Evolutionary conservation across 768 basidiomycete genomes (phyloP).

Genomic region (Lepiota venenata): DNA sequence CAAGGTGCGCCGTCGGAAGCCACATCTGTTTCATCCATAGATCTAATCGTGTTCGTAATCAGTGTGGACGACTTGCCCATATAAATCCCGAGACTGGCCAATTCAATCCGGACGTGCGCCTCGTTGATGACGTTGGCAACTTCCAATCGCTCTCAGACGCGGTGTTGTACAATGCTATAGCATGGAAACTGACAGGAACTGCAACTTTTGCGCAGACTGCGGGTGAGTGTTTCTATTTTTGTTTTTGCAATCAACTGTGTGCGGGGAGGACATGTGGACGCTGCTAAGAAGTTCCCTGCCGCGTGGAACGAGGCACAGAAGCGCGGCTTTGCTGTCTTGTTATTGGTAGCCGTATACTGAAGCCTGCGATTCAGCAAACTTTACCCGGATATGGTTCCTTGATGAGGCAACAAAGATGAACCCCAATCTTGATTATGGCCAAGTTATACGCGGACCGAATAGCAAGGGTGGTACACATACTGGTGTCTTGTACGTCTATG

Average conservation of each 20-base stretch:
- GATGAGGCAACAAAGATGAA: slow-evolving; percentile 56
- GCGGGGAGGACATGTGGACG: not conserved
- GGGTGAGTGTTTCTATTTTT: slow-evolving; percentile 24
- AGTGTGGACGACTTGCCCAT: slow-evolving; percentile 60
- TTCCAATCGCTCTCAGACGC: slow-evolving; percentile 57
- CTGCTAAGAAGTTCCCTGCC: not conserved
- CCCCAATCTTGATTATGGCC: slow-evolving; percentile 58
- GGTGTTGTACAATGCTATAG: slow-evolving; percentile 57
- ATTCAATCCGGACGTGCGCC: slow-evolving; percentile 62
- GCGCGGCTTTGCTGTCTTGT: not conserved
- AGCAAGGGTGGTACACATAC: slow-evolving; percentile 43
- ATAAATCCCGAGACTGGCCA: slow-evolving; percentile 53
- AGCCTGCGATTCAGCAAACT: slow-evolving; percentile 28
- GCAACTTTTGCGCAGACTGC: slow-evolving; percentile 39
- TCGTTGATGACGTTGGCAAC: slow-evolving; percentile 51
- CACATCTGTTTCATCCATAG: not conserved
- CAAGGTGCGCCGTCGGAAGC: slow-evolving; percentile 33
- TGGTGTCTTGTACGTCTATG: slow-evolving; percentile 45
- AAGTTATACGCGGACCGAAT: slow-evolving; percentile 41
- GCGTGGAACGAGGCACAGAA: not conserved
- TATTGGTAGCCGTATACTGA: not conserved
- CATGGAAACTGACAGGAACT: slow-evolving; percentile 41
- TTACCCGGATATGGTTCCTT: slow-evolving; percentile 60
- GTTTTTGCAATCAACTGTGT: not conserved
- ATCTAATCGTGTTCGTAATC: not conserved